Percentiles rank a stretch among this genome's conserved stretches.
These are phyloP conservation scores for Paradendryphiella salina DNA, from an alignment of 2,329 filamentous ascomycete species.

Conservation along the genomic window DNA sequence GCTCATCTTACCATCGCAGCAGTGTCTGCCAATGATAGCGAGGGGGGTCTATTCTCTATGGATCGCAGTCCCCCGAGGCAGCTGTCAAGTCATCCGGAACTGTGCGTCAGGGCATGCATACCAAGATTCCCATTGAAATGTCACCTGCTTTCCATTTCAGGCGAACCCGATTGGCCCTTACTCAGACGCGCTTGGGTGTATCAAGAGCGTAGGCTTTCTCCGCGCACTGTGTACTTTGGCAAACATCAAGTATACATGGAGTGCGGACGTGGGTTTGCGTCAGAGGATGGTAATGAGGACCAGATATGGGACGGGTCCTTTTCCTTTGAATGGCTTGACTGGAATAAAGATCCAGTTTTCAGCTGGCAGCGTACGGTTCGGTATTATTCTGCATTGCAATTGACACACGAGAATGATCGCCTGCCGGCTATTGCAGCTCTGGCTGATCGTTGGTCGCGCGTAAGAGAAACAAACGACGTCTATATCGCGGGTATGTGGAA, in stretches of 20 bases:
- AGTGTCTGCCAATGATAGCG: neutral
- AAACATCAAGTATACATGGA: neutral
- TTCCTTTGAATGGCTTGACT: no score
- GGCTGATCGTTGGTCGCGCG: neutral
- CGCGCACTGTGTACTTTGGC: neutral
- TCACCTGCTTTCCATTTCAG: no score
- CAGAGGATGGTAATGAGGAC: neutral
- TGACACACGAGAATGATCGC: neutral
- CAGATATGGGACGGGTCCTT: no score
- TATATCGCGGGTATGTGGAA: neutral
- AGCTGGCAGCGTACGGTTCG: neutral
- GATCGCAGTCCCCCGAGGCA: no score
- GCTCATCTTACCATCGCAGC: neutral
- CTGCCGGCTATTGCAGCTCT: neutral
- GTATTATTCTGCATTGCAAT: fast-evolving
- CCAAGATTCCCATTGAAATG: neutral
- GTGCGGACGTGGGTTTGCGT: neutral
- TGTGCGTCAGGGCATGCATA: neutral
- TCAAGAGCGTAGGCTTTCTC: neutral
- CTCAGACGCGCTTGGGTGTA: neutral
- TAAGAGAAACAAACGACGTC: neutral
- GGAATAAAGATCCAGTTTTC: neutral
- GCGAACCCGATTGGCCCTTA: neutral
- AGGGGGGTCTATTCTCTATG: neutral
- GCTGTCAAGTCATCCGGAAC: no score